Percentiles rank a stretch among this genome's conserved stretches.
phyloP scores from a whole-genome alignment of 306 rosid species.

The Cicer chorassanicum region DNA sequence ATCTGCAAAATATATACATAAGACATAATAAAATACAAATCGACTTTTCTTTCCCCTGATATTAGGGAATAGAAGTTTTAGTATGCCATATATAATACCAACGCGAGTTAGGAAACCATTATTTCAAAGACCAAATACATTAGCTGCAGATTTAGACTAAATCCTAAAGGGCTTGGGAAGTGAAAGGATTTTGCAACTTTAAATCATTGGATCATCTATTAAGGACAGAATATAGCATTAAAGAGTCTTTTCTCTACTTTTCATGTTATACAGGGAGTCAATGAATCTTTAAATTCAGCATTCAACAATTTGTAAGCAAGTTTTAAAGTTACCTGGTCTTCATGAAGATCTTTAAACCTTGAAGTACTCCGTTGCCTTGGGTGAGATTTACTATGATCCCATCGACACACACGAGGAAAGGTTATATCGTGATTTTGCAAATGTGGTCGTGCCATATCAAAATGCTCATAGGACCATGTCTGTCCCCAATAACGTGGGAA shows the following conservation, averaged over 20 bases:
- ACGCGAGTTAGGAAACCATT: neutral
- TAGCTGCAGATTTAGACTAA: slow-evolving; percentile 30
- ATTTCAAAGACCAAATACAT: slow-evolving; percentile 40
- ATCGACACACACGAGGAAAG: slow-evolving; percentile 66
- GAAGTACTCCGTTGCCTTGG: slow-evolving; percentile 50
- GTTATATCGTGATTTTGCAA: slow-evolving; percentile 44
- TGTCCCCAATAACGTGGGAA: slow-evolving; percentile 39
- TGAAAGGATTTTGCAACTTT: slow-evolving; percentile 27
- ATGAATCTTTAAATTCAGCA: neutral
- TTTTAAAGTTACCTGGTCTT: slow-evolving; percentile 52
- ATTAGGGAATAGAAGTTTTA: neutral
- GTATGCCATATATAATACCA: slow-evolving; percentile 8
- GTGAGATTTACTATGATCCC: slow-evolving; percentile 55
- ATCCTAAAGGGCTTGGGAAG: slow-evolving; percentile 13
- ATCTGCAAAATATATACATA: slow-evolving; percentile 45
- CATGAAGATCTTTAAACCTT: slow-evolving; percentile 58
- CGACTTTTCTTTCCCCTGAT: slow-evolving; percentile 14
- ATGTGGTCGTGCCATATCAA: slow-evolving; percentile 62
- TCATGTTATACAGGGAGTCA: neutral
- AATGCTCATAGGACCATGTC: slow-evolving; percentile 71
- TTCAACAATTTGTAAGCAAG: slow-evolving; percentile 22
- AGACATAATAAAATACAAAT: slow-evolving; percentile 30
- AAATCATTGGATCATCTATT: slow-evolving; percentile 31
- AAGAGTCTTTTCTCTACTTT: slow-evolving; percentile 18
- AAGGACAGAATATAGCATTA: slow-evolving; percentile 15